Conservation (phyloP, 148 eudicot genomes). For the Polygonum maritimum region DNA sequence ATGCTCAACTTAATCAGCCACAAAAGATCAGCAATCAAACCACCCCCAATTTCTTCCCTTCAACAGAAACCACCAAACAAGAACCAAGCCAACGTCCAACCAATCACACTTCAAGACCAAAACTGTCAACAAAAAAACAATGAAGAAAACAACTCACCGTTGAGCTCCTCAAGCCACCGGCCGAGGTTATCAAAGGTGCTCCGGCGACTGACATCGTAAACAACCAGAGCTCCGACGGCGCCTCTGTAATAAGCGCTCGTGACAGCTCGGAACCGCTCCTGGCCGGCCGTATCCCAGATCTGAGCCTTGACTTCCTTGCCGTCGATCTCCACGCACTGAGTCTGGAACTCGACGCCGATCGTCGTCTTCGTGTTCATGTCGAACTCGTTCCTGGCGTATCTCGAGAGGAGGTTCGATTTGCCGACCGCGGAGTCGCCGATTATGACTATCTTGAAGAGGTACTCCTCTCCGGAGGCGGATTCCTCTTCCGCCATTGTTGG, state of each 20-base stretch:
- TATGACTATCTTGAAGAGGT: conserved; percentile 7
- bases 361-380: conserved; percentile 10
- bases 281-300: conserved; percentile 8
- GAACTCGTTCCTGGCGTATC: conserved; percentile 9
- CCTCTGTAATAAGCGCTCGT: conserved; percentile 6
- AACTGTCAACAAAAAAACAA: neutral
- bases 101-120: neutral
- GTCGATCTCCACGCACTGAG: neutral
- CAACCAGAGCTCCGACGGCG: conserved; percentile 5
- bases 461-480: conserved; percentile 10
- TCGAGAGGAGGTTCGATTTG: conserved; percentile 4
- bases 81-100: too few species aligned
- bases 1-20: too few species aligned
- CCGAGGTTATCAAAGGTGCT: neutral
- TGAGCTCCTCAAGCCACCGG: conserved; percentile 8
- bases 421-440: conserved; percentile 7
- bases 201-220: conserved; percentile 11
- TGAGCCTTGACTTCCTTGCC: conserved; percentile 8
- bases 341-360: conserved; percentile 7
- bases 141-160: neutral
- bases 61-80: too few species aligned
- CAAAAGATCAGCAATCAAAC: too few species aligned
- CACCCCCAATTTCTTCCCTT: too few species aligned
- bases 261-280: conserved; percentile 9
- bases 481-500: neutral